Evolutionary conservation across 2,329 filamentous ascomycete species (phyloP).

Genomic region (Microsporum ferrugineum): DNA sequence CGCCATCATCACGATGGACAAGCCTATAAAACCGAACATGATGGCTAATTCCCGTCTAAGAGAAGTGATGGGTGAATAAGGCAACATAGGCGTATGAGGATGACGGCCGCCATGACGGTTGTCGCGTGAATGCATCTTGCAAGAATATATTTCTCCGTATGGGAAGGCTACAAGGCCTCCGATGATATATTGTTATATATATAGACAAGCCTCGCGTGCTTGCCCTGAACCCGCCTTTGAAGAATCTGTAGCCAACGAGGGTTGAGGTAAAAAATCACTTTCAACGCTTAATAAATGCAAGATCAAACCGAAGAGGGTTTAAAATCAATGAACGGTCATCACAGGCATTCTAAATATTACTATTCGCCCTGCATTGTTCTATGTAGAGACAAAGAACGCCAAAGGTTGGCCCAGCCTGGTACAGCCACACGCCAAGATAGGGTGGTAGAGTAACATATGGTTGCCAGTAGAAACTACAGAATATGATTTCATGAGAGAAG

Average conservation of each 20-base stretch:
- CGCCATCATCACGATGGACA: conserved; percentile 24
- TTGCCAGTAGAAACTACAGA: neutral
- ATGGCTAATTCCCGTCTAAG: conserved; percentile 29
- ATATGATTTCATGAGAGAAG: neutral
- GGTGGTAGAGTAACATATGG: neutral
- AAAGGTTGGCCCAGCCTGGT: neutral
- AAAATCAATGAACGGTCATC: neutral
- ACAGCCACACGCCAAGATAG: neutral
- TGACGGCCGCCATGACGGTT: neutral
- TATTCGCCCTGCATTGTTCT: neutral
- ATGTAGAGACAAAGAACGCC: neutral
- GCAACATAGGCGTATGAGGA: conserved; percentile 11
- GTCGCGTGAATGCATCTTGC: neutral
- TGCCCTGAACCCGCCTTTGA: neutral
- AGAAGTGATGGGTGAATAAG: conserved; percentile 22
- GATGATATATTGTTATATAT: neutral
- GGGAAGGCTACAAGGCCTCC: neutral
- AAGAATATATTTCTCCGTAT: neutral
- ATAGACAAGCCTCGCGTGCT: neutral
- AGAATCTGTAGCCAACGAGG: neutral
- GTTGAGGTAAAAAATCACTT: neutral
- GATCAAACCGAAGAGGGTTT: neutral
- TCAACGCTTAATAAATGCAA: neutral
- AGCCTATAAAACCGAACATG: conserved; percentile 29
- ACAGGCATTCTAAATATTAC: neutral